A percentile compares a stretch with the other conserved stretches of the same genome.
Evolutionary conservation across 108 stramenopile species (phyloP).

Genomic region (Nitzschia sp.): DNA sequence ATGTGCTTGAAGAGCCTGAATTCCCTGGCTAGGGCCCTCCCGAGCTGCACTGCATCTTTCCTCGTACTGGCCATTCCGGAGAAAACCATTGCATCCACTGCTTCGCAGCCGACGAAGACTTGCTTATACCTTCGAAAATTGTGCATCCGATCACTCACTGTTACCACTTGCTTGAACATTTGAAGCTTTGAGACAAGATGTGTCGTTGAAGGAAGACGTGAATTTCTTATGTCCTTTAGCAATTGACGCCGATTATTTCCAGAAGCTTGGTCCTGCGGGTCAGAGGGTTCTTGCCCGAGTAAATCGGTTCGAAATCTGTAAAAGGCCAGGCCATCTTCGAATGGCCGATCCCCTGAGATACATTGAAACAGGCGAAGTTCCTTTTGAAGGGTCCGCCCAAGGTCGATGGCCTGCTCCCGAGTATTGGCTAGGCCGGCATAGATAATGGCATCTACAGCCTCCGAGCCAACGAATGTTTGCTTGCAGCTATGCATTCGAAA

Average conservation of each 20-base stretch:
- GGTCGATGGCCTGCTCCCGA: slow-evolving; percentile 6
- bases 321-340: slow-evolving; percentile 9
- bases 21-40: slow-evolving; percentile 41
- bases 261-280: too few relatives aligned
- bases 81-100: slow-evolving; percentile 22
- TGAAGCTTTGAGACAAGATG: too few relatives aligned
- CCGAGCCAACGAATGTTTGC: slow-evolving; percentile 5
- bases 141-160: slow-evolving; percentile 14
- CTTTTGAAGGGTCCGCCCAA: background rate
- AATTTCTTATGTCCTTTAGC: too few relatives aligned
- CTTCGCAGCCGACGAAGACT: slow-evolving; percentile 52
- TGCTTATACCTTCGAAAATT: slow-evolving; percentile 21
- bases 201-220: too few relatives aligned
- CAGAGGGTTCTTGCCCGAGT: background rate
- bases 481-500: slow-evolving; percentile 5
- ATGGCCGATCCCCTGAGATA: background rate
- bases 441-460: slow-evolving; percentile 6
- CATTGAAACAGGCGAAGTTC: slow-evolving; percentile 10
- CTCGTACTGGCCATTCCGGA: slow-evolving; percentile 23
- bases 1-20: slow-evolving; percentile 40
- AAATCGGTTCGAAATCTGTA: background rate
- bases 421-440: background rate
- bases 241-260: too few relatives aligned
- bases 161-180: slow-evolving; percentile 1
- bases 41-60: slow-evolving; percentile 60